Conservation (phyloP, 176 grass and related monocot genomes). For the Alloteropsis semialata region DNA sequence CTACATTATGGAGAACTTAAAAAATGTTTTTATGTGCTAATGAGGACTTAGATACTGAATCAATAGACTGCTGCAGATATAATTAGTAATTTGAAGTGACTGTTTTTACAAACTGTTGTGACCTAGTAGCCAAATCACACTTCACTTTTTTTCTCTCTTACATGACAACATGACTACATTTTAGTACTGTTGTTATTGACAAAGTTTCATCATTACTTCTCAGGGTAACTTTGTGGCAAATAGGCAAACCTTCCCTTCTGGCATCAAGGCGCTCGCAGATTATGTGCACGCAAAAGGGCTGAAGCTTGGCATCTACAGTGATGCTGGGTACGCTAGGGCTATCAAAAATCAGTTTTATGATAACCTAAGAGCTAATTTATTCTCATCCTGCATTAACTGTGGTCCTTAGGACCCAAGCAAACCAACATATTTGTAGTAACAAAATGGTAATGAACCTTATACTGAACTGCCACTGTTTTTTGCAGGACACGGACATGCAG, state of each 20-base stretch:
- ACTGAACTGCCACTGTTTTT: not conserved
- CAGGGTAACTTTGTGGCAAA: constrained; percentile 80
- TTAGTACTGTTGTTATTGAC: constrained; percentile 13
- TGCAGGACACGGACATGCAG: constrained; percentile 76
- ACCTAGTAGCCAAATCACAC: not conserved
- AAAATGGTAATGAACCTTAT: not conserved
- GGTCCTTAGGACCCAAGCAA: not conserved
- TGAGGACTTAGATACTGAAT: not conserved
- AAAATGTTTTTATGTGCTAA: not conserved
- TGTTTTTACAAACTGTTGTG: not conserved
- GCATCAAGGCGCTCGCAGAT: constrained; percentile 79
- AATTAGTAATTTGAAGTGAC: not conserved
- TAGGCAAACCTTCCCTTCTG: constrained; percentile 65
- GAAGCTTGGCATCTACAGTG: constrained; percentile 89
- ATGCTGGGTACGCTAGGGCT: constrained; percentile 61
- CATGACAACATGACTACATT: not conserved
- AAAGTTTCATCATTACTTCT: constrained; percentile 7
- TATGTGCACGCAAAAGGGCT: constrained; percentile 84
- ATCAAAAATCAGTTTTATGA: constrained; percentile 29
- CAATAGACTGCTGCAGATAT: not conserved
- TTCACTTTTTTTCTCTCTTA: not conserved
- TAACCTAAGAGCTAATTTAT: not conserved
- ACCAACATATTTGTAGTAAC: not conserved
- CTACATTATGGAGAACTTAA: not conserved
- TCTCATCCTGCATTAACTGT: not conserved